A percentile compares a stretch with the other conserved stretches of the same genome.
phyloP scores from a whole-genome alignment of 352 stramenopile genomes.

The Elongisporangium anandrum region DNA sequence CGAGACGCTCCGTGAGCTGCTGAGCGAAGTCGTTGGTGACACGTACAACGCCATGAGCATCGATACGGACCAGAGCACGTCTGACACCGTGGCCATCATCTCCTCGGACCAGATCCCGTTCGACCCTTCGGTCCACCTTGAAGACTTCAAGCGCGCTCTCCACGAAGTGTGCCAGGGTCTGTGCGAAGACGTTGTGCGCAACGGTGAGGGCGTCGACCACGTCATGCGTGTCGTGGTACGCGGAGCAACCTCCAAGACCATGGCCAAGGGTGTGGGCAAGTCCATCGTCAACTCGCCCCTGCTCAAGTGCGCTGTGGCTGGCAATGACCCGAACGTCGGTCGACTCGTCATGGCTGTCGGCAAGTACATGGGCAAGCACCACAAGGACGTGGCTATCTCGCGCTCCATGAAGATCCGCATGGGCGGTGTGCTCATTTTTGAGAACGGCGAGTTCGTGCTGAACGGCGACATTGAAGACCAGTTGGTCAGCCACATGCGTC shows the following conservation, averaged over 20 bases:
- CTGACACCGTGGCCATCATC: slow-evolving; percentile 95
- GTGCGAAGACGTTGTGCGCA: slow-evolving; percentile 97
- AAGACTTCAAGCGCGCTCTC: slow-evolving; percentile 91
- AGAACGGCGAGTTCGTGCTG: slow-evolving; percentile 92
- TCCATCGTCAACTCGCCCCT: slow-evolving; percentile 94
- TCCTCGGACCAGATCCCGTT: slow-evolving; percentile 92
- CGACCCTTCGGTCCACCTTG: slow-evolving; percentile 59
- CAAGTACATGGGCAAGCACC: slow-evolving; percentile 95
- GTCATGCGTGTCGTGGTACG: slow-evolving; percentile 94
- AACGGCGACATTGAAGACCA: slow-evolving; percentile 91
- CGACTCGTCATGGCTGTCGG: slow-evolving; percentile 94
- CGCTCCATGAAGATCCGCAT: slow-evolving; percentile 84
- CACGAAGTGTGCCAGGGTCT: slow-evolving; percentile 91
- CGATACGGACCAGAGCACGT: slow-evolving; percentile 98
- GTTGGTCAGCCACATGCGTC: slow-evolving; percentile 93
- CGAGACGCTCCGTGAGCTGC: slow-evolving; percentile 70
- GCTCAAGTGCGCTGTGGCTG: slow-evolving; percentile 97
- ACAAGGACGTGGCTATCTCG: slow-evolving; percentile 76
- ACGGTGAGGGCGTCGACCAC: slow-evolving; percentile 97
- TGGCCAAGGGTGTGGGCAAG: slow-evolving; percentile 89
- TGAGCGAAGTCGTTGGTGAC: slow-evolving; percentile 77
- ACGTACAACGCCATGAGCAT: slow-evolving; percentile 95
- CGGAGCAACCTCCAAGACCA: slow-evolving; percentile 68
- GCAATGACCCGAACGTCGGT: slow-evolving; percentile 98
- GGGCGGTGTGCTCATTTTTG: slow-evolving; percentile 92